Base-by-base conservation (phyloP, 768 basidiomycete genomes). In the Cyclocybe aegerita region DNA sequence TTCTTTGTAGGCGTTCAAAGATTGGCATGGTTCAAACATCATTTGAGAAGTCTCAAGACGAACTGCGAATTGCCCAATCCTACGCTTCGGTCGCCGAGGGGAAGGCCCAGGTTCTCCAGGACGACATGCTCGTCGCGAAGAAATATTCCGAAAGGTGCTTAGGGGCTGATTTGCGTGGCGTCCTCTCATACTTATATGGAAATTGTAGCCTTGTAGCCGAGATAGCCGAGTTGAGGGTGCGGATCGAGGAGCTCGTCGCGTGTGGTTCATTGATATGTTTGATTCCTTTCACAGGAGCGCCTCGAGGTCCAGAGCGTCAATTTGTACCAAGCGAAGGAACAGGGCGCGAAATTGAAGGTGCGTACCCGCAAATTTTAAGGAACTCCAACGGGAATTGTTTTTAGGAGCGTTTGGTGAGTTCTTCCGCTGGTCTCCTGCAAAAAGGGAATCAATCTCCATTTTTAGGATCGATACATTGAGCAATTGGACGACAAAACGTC, bases 251-350 rank as follows among this genome's bases (percentile, higher is more conserved):
- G 31, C 32, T 43, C 16, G 8, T 31, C 16, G 10, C 37, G 9
- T 29, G 23, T 47, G n/a, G 40, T 35, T 16, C 8, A 8, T 14
- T n/a, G 14, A 35, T n/a, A 14, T 9, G 5, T 4, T 9, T 44
- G 7, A 37, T 30, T 34, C 15, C 29, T 12, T 14, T 8, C n/a
- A 11, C 30, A 61, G 60, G 52, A 38, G 16, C 56, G 60, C 14
- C 52, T 61, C 9, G 46, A 59, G 9, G 52, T 50, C 14, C 60
- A 61, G 23, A 59, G 57, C 36, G 44, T 49, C 15, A 35, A 37
- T n/a, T 51, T 61, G n/a, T 61, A 59, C 51, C 53, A 57, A 12
- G 38, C 56, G 2, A 60, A 60, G 44, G 56, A 60, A 29, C 53
- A 60, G 34, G 52, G 50, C 14, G 38, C 7, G 39, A 16, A 39